phyloP scores from a whole-genome alignment of 768 basidiomycete genomes.

The Pleurotus platypus region DNA sequence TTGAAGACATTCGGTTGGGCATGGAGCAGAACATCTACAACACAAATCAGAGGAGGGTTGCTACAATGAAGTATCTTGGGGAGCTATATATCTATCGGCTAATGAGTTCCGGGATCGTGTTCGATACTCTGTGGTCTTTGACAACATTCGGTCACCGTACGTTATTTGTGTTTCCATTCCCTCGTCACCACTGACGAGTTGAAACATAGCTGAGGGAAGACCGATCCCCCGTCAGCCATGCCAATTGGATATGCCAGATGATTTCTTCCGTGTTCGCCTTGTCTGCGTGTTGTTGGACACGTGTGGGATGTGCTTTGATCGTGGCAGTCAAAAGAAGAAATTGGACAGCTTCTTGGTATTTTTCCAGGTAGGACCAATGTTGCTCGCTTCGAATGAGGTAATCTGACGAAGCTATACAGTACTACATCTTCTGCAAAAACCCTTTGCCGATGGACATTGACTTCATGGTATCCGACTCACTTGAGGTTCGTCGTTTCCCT shows the following conservation, averaged over 20 bases:
- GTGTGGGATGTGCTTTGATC: slow-evolving; percentile 97
- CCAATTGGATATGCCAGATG: slow-evolving; percentile 87
- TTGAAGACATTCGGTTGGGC: slow-evolving; percentile 89
- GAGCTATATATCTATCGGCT: slow-evolving; percentile 97
- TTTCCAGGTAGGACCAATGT: slow-evolving; percentile 67
- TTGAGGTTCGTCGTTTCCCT: slow-evolving; percentile 58
- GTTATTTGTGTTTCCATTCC: slow-evolving; percentile 25
- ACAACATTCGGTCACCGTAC: slow-evolving; percentile 95
- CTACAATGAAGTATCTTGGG: slow-evolving; percentile 91
- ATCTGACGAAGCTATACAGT: slow-evolving; percentile 28
- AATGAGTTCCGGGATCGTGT: slow-evolving; percentile 83
- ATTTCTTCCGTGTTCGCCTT: slow-evolving; percentile 92
- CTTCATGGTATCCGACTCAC: slow-evolving; percentile 92
- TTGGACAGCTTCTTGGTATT: slow-evolving; percentile 89
- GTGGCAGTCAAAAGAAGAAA: slow-evolving; percentile 88
- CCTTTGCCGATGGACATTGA: slow-evolving; percentile 96
- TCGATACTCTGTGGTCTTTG: slow-evolving; percentile 92
- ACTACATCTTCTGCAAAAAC: slow-evolving; percentile 89
- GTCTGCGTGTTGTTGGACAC: slow-evolving; percentile 93
- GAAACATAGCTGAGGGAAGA: slow-evolving; percentile 73
- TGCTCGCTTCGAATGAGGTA: too few species aligned
- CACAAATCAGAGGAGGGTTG: slow-evolving; percentile 89
- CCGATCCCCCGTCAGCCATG: slow-evolving; percentile 76
- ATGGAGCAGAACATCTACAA: slow-evolving; percentile 94
- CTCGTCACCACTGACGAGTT: slow-evolving; percentile 11